Evolutionary conservation across 176 grass and related monocot species (phyloP), one percentile per base, ranked within the genome.

Genomic region (Eremochloa ophiuroides): DNA sequence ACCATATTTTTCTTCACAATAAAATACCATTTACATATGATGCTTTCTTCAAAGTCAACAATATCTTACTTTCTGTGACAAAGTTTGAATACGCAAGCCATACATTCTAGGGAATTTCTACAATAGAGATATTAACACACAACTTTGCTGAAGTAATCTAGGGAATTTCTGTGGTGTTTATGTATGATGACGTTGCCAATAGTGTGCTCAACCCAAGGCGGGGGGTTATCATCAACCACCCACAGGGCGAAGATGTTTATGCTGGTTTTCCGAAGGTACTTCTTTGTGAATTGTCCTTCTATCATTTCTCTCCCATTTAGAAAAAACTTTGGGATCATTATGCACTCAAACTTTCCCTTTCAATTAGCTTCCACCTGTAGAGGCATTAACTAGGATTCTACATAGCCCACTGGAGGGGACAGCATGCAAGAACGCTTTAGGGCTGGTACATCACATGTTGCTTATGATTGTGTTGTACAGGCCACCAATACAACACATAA

Each of bases 161-260:
- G 5, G 44, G n/a, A n/a, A n/a, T n/a, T n/a, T n/a, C n/a, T 53
- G 89, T 92, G 31, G 94, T 94, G 16, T 94, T 91, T 75, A 97
- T 97, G 94, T 90, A 94, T 46, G 92, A 94, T 78, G 94, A 97
- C 37, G 74, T 97, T 72, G 94, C 94, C 25, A 38, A 76, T 56
- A 94, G 68, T 82, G 64, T 14, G 29, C 85, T 92, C 39, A 97
- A 97, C 67, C 94, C 89, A 23, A 83, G 92, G 62, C 87, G 26
- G 5, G 92, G 92, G 10, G 64, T 94, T 74, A 88, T 94, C 50
- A 90, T 97, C 66, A 97, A 97, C 48, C 89, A 94, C 62, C 94
- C 89, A 2, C 20, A 90, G 23, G 92, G 94, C 18, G 61, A 92
- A 79, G 83, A 94, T 84, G 94, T 94, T 76, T 97, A 97, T 81